These are phyloP conservation scores for Vanrija humicola DNA, from an alignment of 1,284 basidiomycete species.

Conservation along the genomic window DNA sequence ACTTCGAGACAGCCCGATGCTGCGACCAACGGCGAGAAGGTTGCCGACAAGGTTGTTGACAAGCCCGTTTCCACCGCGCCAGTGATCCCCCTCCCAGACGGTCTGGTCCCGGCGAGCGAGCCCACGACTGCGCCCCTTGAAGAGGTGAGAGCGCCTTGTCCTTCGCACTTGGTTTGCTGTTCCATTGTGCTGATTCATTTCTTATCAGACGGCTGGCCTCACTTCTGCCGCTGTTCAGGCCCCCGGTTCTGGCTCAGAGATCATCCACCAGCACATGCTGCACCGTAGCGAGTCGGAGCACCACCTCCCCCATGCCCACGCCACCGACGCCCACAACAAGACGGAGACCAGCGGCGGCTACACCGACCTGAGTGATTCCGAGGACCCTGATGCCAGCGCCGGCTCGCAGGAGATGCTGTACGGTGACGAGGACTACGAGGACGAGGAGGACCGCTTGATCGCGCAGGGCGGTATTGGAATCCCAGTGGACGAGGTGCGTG, in stretches of 20 bases:
- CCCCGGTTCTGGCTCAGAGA: constrained; percentile 59
- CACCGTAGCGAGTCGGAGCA: constrained; percentile 33
- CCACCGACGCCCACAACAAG: constrained; percentile 7
- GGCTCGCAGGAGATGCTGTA: constrained; percentile 51
- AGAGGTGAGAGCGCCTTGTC: constrained; percentile 28
- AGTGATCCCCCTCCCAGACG: no score
- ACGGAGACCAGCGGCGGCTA: constrained; percentile 37
- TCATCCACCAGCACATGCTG: constrained; percentile 27
- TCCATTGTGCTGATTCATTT: not conserved
- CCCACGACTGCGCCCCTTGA: constrained; percentile 36
- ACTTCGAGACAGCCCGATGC: not conserved
- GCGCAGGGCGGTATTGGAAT: constrained; percentile 76
- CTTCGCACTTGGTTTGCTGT: not conserved
- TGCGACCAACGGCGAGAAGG: constrained; percentile 7
- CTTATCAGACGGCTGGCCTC: constrained; percentile 59
- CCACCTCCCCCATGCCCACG: constrained; percentile 21
- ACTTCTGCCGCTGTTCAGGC: constrained; percentile 66
- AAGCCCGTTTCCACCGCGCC: no score
- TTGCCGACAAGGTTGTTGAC: no score
- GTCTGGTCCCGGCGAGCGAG: constrained; percentile 30
- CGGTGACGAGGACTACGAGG: constrained; percentile 57
- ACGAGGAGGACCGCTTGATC: constrained; percentile 75
- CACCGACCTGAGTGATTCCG: constrained; percentile 37
- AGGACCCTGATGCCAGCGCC: constrained; percentile 34
- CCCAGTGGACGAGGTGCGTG: constrained; percentile 67